These are phyloP conservation scores for Thuja plicata DNA, from an alignment of 83 land plant genomes.

Conservation along the genomic window DNA sequence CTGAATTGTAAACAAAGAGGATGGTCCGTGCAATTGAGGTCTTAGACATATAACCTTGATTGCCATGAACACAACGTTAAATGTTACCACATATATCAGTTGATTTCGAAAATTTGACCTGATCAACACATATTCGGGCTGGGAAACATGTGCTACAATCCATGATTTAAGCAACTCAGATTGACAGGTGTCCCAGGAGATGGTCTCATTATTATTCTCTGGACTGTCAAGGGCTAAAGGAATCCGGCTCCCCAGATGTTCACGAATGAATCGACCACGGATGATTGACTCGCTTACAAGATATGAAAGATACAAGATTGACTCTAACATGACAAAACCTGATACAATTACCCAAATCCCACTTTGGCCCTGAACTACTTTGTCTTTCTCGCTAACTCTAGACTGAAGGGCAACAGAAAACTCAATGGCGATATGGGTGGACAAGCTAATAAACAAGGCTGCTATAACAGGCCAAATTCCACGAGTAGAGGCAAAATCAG, in stretches of 20 bases:
- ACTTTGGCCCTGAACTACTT: background rate
- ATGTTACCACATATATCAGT: background rate
- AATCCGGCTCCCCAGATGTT: background rate
- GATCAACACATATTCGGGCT: background rate
- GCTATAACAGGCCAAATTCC: no score
- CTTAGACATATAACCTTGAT: background rate
- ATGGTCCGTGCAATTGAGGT: background rate
- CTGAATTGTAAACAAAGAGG: background rate
- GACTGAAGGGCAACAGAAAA: no score
- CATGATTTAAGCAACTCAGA: background rate
- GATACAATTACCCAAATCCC: background rate
- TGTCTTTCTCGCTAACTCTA: no score
- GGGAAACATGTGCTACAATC: background rate
- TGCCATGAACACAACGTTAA: background rate
- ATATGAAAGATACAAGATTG: rapidly evolving
- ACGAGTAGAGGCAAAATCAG: no score
- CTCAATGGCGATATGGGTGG: no score
- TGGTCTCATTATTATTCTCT: no score
- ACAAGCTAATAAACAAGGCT: no score
- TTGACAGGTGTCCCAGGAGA: background rate
- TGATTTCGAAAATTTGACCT: background rate
- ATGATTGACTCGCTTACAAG: background rate
- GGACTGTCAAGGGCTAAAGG: background rate
- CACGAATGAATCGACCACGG: background rate
- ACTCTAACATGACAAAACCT: background rate